These are phyloP conservation scores for Lasiosphaeria hispida DNA, from an alignment of 495 filamentous ascomycete genomes.

Conservation along the genomic window DNA sequence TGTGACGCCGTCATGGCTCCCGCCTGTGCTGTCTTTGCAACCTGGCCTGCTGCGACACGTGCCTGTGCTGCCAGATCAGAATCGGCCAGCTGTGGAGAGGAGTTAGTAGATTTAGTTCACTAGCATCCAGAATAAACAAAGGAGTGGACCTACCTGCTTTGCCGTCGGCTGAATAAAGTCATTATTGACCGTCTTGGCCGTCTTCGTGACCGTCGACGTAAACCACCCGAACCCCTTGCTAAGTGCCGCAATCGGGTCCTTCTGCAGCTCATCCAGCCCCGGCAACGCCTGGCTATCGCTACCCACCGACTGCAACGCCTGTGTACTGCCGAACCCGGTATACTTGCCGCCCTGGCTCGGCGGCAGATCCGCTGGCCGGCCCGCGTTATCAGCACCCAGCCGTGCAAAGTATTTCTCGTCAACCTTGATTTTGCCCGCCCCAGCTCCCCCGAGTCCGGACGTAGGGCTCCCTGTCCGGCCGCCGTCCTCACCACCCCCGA, in stretches of 20 bases:
- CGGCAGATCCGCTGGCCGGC: constrained; percentile 67
- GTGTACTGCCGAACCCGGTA: constrained; percentile 78
- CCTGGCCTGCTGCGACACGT: constrained; percentile 61
- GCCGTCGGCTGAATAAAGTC: constrained; percentile 87
- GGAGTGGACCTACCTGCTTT: constrained; percentile 60
- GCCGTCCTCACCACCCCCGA: constrained; percentile 43
- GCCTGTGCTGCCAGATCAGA: constrained; percentile 87
- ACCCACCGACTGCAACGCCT: constrained; percentile 42
- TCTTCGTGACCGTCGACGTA: constrained; percentile 75
- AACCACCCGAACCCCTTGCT: constrained; percentile 96
- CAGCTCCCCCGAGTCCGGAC: constrained; percentile 52
- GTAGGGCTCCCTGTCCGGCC: constrained; percentile 69
- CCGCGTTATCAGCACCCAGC: constrained; percentile 75
- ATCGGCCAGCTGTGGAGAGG: constrained; percentile 63
- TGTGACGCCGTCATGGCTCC: constrained; percentile 72
- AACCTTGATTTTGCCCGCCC: constrained; percentile 49
- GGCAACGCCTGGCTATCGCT: constrained; percentile 49
- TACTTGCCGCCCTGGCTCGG: constrained; percentile 93
- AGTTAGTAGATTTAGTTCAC: background rate
- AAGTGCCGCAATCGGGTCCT: constrained; percentile 83
- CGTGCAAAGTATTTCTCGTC: constrained; percentile 89
- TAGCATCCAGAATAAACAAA: background rate
- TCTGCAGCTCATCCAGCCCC: constrained; percentile 78
- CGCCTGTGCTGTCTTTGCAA: constrained; percentile 57
- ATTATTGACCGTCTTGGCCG: constrained; percentile 85